phyloP scores from a whole-genome alignment of 306 rosid genomes.

The Malus orientalis region DNA sequence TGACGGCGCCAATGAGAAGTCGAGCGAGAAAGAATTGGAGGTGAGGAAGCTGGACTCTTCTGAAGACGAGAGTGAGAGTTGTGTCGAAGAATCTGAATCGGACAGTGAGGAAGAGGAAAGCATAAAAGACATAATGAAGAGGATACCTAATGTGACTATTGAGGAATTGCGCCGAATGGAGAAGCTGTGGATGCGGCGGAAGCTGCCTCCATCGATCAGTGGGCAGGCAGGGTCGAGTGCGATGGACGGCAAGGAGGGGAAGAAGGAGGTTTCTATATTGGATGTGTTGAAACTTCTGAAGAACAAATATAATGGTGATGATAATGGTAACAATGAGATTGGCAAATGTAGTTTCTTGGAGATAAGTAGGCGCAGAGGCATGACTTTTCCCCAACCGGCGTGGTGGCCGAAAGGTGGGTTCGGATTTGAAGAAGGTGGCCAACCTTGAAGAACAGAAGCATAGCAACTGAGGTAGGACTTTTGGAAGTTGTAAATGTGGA shows the following conservation, averaged over 20 bases:
- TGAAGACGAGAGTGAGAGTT: not conserved
- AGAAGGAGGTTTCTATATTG: not conserved
- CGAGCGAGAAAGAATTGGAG: not conserved
- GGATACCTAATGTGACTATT: conserved; percentile 1
- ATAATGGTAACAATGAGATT: not conserved
- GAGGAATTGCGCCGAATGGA: not conserved
- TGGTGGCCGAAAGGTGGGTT: conserved; percentile 20
- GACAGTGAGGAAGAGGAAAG: conserved; percentile 1
- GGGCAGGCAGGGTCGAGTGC: not conserved
- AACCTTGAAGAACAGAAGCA: not conserved
- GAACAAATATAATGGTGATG: not conserved
- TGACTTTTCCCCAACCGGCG: conserved; percentile 29
- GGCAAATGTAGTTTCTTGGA: conserved; percentile 7
- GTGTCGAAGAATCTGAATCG: not conserved
- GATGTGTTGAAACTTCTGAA: conserved; percentile 18
- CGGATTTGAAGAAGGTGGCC: not conserved
- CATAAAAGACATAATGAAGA: not conserved
- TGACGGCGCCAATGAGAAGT: not conserved
- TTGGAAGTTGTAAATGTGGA: not conserved
- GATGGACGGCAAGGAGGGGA: not conserved
- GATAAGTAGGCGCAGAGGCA: conserved; percentile 14
- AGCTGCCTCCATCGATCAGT: conserved; percentile 18
- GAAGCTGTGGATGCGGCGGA: not conserved
- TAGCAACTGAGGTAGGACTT: not conserved
- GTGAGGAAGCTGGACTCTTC: not conserved